Percentiles rank a stretch among this genome's conserved stretches.
These are phyloP conservation scores for Yarrowia porcina DNA, from an alignment of 805 yeast genomes.

Conservation along the genomic window DNA sequence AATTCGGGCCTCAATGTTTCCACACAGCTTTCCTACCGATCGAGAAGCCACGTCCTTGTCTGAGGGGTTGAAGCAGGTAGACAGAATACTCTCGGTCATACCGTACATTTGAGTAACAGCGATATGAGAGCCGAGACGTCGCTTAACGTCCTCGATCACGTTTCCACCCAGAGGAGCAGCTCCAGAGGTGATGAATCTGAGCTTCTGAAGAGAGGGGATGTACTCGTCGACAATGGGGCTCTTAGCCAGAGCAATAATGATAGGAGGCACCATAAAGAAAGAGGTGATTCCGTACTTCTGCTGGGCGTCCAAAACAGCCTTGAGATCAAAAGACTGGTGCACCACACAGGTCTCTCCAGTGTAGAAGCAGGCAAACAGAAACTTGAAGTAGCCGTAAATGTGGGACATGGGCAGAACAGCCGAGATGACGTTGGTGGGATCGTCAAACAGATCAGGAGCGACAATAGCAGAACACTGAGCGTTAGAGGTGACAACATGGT, in stretches of 20 bases:
- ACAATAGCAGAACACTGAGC: conserved; percentile 38
- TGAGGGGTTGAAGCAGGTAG: conserved; percentile 19
- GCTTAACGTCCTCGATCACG: conserved; percentile 8
- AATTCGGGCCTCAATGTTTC: conserved; percentile 1
- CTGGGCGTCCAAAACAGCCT: conserved; percentile 34
- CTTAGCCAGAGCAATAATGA: conserved; percentile 46
- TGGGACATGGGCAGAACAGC: conserved; percentile 38
- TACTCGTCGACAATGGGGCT: conserved; percentile 45
- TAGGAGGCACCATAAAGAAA: conserved; percentile 45
- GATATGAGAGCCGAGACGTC: conserved; percentile 27
- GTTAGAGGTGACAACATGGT: conserved; percentile 49
- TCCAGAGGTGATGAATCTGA: conserved; percentile 44
- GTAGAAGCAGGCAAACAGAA: conserved; percentile 33
- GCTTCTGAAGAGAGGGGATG: conserved; percentile 42
- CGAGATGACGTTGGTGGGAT: conserved; percentile 37
- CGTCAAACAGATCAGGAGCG: conserved; percentile 41
- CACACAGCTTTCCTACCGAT: conserved; percentile 6
- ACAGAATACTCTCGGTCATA: conserved; percentile 27
- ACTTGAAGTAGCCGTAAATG: conserved; percentile 36
- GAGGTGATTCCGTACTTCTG: conserved; percentile 39
- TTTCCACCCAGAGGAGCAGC: conserved; percentile 46
- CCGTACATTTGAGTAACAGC: conserved; percentile 25
- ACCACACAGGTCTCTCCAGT: conserved; percentile 32
- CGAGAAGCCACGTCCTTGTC: background rate
- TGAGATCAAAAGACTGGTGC: conserved; percentile 39